phyloP scores from a whole-genome alignment of 768 basidiomycete species.

The Boletus pseudopeckii region DNA sequence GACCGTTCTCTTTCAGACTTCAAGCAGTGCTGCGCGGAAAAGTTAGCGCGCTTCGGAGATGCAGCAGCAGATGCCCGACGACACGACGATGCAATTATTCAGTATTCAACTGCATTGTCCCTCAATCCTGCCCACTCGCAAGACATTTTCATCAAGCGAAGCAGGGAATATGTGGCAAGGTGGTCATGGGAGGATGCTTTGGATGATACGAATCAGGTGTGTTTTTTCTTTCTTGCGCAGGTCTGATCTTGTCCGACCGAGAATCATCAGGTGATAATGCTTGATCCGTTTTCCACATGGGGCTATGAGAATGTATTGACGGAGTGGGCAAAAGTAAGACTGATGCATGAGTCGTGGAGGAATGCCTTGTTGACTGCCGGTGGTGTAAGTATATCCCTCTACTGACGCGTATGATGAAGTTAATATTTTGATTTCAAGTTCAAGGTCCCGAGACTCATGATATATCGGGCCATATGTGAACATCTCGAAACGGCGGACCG shows the following conservation, averaged over 20 bases:
- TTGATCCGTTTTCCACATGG: background rate
- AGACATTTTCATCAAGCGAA: background rate
- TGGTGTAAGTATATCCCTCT: background rate
- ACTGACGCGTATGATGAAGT: background rate
- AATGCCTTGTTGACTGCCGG: background rate
- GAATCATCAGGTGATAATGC: background rate
- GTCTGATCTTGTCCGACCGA: background rate
- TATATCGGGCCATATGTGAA: conserved; percentile 2
- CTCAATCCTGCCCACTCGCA: background rate
- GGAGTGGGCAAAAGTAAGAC: background rate
- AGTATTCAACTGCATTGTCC: background rate
- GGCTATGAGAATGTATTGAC: background rate
- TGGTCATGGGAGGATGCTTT: no score
- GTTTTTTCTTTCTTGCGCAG: no score
- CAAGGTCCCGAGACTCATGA: background rate
- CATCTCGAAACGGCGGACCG: background rate
- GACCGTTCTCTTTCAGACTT: background rate
- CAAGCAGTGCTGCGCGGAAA: background rate
- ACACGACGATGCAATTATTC: background rate
- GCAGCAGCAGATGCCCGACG: background rate
- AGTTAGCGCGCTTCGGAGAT: background rate
- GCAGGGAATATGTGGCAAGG: background rate
- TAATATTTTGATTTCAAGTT: background rate
- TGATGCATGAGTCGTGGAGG: background rate
- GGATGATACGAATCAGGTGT: no score